A percentile compares a stretch with the other conserved stretches of the same genome.
These are phyloP conservation scores for Talaromyces sp. DNA, from an alignment of 2,329 filamentous ascomycete species.

Conservation along the genomic window DNA sequence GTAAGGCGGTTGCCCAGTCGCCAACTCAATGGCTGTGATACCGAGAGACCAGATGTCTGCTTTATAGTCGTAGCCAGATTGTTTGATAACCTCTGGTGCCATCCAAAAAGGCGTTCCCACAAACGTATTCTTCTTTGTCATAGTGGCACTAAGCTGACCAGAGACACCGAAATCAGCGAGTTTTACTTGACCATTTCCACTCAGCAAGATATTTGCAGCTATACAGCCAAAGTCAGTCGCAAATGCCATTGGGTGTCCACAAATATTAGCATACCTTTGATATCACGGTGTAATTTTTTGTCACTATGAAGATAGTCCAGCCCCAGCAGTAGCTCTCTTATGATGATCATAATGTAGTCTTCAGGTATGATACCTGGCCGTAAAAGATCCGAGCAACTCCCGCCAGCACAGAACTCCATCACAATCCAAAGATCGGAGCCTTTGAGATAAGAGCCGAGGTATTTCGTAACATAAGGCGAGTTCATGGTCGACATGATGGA, in stretches of 20 bases:
- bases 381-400: slow-evolving; percentile 93
- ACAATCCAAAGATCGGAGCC: slow-evolving; percentile 98
- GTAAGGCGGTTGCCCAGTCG: slow-evolving; percentile 88
- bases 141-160: slow-evolving; percentile 90
- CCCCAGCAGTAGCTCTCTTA: slow-evolving; percentile 82
- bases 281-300: slow-evolving; percentile 93
- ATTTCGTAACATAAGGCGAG: slow-evolving; percentile 94
- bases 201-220: slow-evolving; percentile 91
- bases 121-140: slow-evolving; percentile 99
- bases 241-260: not conserved
- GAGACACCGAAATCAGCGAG: slow-evolving; percentile 96
- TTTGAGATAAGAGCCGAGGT: slow-evolving; percentile 94
- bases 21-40: slow-evolving; percentile 88
- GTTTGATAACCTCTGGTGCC: slow-evolving; percentile 97
- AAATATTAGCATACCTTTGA: slow-evolving; percentile 66
- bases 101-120: slow-evolving; percentile 99
- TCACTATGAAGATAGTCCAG: slow-evolving; percentile 91
- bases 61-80: slow-evolving; percentile 96
- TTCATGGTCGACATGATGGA: slow-evolving; percentile 93
- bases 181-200: slow-evolving; percentile 91
- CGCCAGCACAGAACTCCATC: slow-evolving; percentile 98
- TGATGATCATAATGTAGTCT: slow-evolving; percentile 94
- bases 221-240: not conserved
- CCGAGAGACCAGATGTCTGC: slow-evolving; percentile 97
- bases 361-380: slow-evolving; percentile 88